Base-by-base conservation (phyloP, 2,329 filamentous ascomycete species). In the Alternaria viburni region DNA sequence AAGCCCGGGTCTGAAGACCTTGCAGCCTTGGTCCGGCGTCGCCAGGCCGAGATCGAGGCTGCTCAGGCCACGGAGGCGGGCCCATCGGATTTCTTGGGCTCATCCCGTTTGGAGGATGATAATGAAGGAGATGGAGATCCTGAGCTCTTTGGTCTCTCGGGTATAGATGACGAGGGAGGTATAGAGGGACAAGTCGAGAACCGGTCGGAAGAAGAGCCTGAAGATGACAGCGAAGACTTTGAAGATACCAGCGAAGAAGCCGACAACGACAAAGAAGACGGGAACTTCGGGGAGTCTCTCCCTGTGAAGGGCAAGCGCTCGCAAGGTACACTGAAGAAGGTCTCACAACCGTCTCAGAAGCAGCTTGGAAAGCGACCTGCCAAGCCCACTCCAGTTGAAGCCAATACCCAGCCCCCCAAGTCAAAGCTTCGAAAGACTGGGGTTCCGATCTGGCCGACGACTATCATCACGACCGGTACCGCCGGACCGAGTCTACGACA, bases 81-180 rank as follows among this genome's bases (percentile, higher is more conserved):
- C 0, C 21, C 1, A 1, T 25, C 45, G 13, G 1, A 25, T 0
- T 1, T 6, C 0, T 26, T 47, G 21, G 7, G 1, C 15, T 0
- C 8, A 25, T 2, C 45, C 2, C 45, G 21, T 9, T n/a, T 25
- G 5, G 21, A 47, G 6, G 21, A 26, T n/a, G 21, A 47, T 4
- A 13, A 26, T n/a, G 13, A 47, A 47, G 44, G 9, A 41, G 36
- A 1, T 17, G n/a, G 3, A 41, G 36, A 41, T 41, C 0, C 36
- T 2, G 36, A 41, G 36, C 36, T 41, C 36, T 1, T 6, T 41
- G 36, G 36, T 41, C 3, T 3, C 36, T 41, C n/a, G 36, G 36
- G 3, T 3, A 6, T 17, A 11, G n/a, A 41, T 41, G 36, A 41
- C 36, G 36, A 41, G 4, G 36, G 36, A 6, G 36, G 0, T 6